phyloP scores from a whole-genome alignment of 257 asterid genomes.

The Rhazya stricta region DNA sequence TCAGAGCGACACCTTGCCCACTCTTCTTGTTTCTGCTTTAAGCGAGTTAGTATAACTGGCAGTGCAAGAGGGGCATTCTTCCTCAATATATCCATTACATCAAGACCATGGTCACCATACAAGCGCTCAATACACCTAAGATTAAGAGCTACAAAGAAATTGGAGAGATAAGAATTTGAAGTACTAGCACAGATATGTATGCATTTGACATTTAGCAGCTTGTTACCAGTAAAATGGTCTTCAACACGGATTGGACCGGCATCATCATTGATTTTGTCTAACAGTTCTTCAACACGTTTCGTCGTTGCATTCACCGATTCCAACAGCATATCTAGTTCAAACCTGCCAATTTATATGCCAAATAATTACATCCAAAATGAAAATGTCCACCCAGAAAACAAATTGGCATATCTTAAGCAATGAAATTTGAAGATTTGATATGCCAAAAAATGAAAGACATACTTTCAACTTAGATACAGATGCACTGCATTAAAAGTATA shows the following conservation, averaged over 20 bases:
- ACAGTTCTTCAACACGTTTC: conserved; percentile 74
- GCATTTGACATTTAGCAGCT: conserved; percentile 23
- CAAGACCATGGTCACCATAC: conserved; percentile 99
- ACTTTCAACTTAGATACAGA: background rate
- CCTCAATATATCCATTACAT: conserved; percentile 85
- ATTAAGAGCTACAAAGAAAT: conserved; percentile 52
- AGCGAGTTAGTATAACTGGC: conserved; percentile 83
- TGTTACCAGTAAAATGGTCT: conserved; percentile 74
- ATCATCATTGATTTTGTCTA: conserved; percentile 54
- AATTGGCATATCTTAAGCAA: background rate
- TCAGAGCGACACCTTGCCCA: conserved; percentile 91
- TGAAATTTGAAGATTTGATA: background rate
- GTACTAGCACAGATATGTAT: conserved; percentile 3
- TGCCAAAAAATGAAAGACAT: background rate
- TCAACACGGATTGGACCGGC: conserved; percentile 52
- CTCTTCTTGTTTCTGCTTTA: conserved; percentile 96
- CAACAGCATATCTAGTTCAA: conserved; percentile 95
- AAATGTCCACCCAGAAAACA: background rate
- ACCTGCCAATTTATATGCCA: conserved; percentile 44
- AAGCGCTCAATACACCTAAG: conserved; percentile 94
- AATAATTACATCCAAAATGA: background rate
- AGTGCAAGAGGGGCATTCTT: conserved; percentile 75
- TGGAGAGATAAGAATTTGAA: conserved; percentile 20
- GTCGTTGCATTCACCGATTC: conserved; percentile 79
- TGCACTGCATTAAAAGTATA: background rate